Evolutionary conservation across 2,329 filamentous ascomycete species (phyloP).

Genomic region (Aspergillus phoenicis): DNA sequence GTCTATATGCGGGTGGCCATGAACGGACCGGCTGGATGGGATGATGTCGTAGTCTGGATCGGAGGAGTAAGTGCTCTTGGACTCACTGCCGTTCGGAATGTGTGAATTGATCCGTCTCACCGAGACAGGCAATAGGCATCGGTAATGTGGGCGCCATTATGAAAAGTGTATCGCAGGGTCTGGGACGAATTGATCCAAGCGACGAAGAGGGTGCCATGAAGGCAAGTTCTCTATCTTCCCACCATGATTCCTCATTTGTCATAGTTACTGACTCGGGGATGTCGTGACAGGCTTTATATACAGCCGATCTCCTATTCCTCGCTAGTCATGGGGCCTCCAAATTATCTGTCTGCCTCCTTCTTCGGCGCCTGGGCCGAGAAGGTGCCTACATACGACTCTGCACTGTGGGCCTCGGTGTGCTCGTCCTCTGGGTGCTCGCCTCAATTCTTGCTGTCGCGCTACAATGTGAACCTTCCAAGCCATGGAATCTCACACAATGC

Average conservation of each 20-base stretch:
- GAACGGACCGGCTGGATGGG: conserved; percentile 27
- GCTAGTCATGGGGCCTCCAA: conserved; percentile 31
- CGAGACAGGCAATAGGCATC: conserved; percentile 22
- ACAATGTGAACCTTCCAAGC: not conserved
- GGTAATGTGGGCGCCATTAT: conserved; percentile 28
- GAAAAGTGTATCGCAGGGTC: conserved; percentile 25
- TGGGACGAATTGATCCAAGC: conserved; percentile 22
- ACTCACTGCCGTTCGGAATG: too few relatives aligned
- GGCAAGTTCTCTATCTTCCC: conserved; percentile 6
- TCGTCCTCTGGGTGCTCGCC: conserved; percentile 24
- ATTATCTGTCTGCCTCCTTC: conserved; percentile 30
- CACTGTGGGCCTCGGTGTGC: conserved; percentile 13
- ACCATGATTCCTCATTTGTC: not conserved
- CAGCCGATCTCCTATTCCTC: conserved; percentile 30
- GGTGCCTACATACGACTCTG: conserved; percentile 21
- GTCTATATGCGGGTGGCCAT: conserved; percentile 28
- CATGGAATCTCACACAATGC: not conserved
- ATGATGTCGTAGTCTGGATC: conserved; percentile 24
- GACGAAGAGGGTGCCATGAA: conserved; percentile 15
- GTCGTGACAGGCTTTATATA: conserved; percentile 15
- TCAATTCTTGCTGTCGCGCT: conserved; percentile 22
- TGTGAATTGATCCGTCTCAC: not conserved
- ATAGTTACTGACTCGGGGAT: too few relatives aligned
- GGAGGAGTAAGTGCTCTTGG: conserved; percentile 18
- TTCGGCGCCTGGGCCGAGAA: conserved; percentile 29